Percentiles rank a stretch among this genome's conserved stretches.
Evolutionary conservation across 2,329 filamentous ascomycete species (phyloP).

Genomic region (Colletotrichum cordylinicola): DNA sequence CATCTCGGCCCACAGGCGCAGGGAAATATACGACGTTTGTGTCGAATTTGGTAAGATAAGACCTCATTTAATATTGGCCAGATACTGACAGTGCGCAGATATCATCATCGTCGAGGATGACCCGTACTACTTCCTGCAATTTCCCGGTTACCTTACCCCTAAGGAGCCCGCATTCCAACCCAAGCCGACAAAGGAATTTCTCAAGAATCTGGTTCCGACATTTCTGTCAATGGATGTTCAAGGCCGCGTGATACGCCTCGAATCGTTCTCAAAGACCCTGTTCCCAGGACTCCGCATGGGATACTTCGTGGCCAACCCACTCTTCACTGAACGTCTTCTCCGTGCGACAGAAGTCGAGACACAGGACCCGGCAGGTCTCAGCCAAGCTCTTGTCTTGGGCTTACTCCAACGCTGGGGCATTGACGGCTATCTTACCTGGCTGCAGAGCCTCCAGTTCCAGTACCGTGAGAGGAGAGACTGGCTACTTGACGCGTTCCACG

Average conservation of each 20-base stretch:
- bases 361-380: slow-evolving; percentile 72
- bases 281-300: slow-evolving; percentile 73
- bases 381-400: slow-evolving; percentile 48
- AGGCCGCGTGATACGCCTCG: slow-evolving; percentile 30
- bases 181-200: slow-evolving; percentile 16
- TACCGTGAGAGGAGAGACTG: slow-evolving; percentile 72
- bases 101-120: slow-evolving; percentile 73
- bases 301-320: slow-evolving; percentile 58
- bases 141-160: slow-evolving; percentile 38
- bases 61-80: slow-evolving; percentile 66
- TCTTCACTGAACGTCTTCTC: slow-evolving; percentile 33
- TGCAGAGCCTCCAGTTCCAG: slow-evolving; percentile 70
- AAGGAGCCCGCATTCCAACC: background rate
- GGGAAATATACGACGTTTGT: slow-evolving; percentile 57
- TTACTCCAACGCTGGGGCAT: slow-evolving; percentile 71
- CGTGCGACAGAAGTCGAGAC: slow-evolving; percentile 54
- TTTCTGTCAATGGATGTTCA: slow-evolving; percentile 29
- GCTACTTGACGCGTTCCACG: slow-evolving; percentile 61
- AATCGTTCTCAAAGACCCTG: slow-evolving; percentile 28
- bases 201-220: slow-evolving; percentile 24
- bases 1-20: slow-evolving; percentile 60
- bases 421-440: slow-evolving; percentile 75
- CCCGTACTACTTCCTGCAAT: slow-evolving; percentile 33
- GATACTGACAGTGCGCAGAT: background rate
- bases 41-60: slow-evolving; percentile 49